Percentiles rank a stretch among this genome's conserved stretches.
Conservation (phyloP, 2,329 filamentous ascomycete species). For the Exophiala aquamarina region DNA sequence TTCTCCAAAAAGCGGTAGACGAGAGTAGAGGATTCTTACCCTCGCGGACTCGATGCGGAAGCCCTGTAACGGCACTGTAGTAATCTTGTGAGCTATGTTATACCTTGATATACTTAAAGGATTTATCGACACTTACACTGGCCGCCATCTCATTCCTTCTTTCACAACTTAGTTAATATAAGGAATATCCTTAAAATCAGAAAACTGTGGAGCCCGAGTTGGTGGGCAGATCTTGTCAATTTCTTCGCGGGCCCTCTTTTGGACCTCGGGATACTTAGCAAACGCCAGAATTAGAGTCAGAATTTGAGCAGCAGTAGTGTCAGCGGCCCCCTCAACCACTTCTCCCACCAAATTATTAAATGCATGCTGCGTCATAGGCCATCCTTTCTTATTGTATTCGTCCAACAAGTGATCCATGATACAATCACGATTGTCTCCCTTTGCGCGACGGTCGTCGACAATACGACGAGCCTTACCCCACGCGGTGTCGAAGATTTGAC, state of each 20-base stretch:
- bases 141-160: conserved; percentile 37
- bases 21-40: conserved; percentile 3
- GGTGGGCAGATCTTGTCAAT: conserved; percentile 34
- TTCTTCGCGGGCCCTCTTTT: conserved; percentile 31
- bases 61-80: conserved; percentile 13
- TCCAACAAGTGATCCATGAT: conserved; percentile 44
- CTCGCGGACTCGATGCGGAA: conserved; percentile 15
- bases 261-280: conserved; percentile 7
- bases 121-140: conserved; percentile 23
- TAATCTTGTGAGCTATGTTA: conserved; percentile 2
- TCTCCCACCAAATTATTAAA: conserved; percentile 18
- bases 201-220: conserved; percentile 31
- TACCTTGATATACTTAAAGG: too few relatives aligned
- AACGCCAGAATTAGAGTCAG: conserved; percentile 35
- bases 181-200: conserved; percentile 33
- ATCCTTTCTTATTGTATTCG: conserved; percentile 7
- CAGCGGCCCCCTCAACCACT: conserved; percentile 23
- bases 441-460: conserved; percentile 9
- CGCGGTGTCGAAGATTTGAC: conserved; percentile 40
- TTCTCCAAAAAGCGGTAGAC: too few relatives aligned
- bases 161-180: conserved; percentile 34
- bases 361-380: conserved; percentile 4
- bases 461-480: conserved; percentile 37
- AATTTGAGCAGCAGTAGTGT: conserved; percentile 20
- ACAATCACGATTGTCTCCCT: conserved; percentile 25